These are phyloP conservation scores for Pyronema omphalodes DNA, from an alignment of 495 filamentous ascomycete species.

Conservation along the genomic window DNA sequence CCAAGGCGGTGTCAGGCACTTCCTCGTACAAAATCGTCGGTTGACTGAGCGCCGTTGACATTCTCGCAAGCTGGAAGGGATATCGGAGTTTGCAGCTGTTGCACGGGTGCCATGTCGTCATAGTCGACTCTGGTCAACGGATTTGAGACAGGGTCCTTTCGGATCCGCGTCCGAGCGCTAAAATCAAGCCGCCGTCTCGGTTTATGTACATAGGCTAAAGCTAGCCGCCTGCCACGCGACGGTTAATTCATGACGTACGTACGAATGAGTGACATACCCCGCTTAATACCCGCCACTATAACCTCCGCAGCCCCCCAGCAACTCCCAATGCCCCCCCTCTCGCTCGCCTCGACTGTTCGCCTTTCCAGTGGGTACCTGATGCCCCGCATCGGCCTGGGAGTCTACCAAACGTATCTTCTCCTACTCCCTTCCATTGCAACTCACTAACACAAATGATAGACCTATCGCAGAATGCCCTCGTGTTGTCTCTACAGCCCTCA, in stretches of 20 bases:
- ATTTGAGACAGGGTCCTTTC: no score
- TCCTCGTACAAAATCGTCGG: no score
- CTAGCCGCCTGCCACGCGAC: no score
- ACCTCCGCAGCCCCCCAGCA: background rate
- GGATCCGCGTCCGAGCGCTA: no score
- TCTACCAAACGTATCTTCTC: constrained; percentile 12
- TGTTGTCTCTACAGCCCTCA: constrained; percentile 9
- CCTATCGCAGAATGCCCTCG: constrained; percentile 11
- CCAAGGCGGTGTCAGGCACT: no score
- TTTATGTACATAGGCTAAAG: no score
- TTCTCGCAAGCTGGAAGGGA: no score
- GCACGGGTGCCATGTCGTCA: no score
- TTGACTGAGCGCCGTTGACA: no score
- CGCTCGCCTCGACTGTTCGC: constrained; percentile 7
- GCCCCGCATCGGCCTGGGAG: constrained; percentile 18
- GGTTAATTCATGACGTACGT: background rate
- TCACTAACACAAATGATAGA: constrained; percentile 1
- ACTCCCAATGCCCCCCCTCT: background rate
- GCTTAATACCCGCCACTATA: background rate
- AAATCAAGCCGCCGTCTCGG: no score
- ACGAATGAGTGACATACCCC: background rate
- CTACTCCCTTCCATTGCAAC: background rate
- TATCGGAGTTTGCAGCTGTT: no score
- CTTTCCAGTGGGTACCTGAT: constrained; percentile 17
- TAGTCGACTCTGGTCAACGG: no score